Evolutionary conservation across 805 yeast species (phyloP).

Genomic region (Sugiyamaella marilandica): DNA sequence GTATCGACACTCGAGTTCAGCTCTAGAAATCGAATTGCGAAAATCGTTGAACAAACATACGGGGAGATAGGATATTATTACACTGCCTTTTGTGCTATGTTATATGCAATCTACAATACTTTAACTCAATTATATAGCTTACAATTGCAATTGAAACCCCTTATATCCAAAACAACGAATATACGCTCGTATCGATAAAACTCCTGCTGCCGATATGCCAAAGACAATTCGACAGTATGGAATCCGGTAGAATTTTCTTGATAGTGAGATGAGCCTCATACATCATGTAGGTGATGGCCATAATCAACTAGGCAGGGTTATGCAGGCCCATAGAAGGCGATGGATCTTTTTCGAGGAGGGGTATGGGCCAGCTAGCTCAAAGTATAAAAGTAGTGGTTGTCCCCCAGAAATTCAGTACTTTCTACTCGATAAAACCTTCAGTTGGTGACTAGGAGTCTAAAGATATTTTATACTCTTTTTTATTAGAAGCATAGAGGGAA

Average conservation of each 20-base stretch:
- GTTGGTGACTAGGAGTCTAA: slow-evolving; percentile 3
- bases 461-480: background rate
- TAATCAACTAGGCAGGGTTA: background rate
- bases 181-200: too few relatives aligned
- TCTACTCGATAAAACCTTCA: slow-evolving; percentile 1
- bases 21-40: too few relatives aligned
- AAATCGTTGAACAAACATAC: too few relatives aligned
- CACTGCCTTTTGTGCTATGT: too few relatives aligned
- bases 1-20: too few relatives aligned
- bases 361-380: background rate
- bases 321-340: slow-evolving; percentile 9
- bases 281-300: background rate
- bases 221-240: background rate
- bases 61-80: too few relatives aligned
- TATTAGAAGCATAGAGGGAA: slow-evolving; percentile 2
- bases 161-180: too few relatives aligned
- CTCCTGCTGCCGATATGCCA: too few relatives aligned
- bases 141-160: too few relatives aligned
- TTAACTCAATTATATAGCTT: too few relatives aligned
- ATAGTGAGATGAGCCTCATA: background rate
- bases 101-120: too few relatives aligned
- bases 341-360: slow-evolving; percentile 9
- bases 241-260: slow-evolving; percentile 2
- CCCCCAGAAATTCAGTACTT: background rate
- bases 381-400: background rate